Evolutionary conservation across 1,284 basidiomycete species (phyloP).

Genomic region (Leucoagaricus sp.): DNA sequence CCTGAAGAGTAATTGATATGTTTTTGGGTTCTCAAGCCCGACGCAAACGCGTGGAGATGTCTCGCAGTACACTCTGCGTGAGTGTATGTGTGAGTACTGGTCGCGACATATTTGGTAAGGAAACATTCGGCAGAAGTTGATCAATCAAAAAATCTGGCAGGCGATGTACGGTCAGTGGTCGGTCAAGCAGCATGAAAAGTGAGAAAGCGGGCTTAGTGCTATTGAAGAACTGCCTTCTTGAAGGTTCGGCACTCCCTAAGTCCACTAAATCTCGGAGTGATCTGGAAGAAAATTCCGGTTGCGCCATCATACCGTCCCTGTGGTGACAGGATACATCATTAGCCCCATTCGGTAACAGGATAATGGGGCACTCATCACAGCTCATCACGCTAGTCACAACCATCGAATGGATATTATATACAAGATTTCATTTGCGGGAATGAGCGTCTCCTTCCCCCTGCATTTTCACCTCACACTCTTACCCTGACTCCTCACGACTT

Average conservation of each 20-base stretch:
- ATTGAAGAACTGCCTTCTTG: neutral
- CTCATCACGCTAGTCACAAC: conserved; percentile 7
- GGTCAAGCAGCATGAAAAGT: neutral
- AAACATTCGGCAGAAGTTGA: no score
- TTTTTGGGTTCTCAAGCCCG: neutral
- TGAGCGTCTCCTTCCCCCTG: neutral
- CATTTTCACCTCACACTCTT: neutral
- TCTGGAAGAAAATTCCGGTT: neutral
- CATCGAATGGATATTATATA: conserved; percentile 5
- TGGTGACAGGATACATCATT: neutral
- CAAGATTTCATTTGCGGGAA: conserved; percentile 7
- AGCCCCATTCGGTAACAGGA: conserved; percentile 10
- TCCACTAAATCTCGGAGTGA: neutral
- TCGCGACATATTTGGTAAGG: no score
- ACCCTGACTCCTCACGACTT: neutral
- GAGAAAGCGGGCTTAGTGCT: neutral
- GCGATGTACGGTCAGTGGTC: no score
- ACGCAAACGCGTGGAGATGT: neutral
- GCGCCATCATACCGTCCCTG: conserved; percentile 2
- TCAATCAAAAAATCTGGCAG: no score
- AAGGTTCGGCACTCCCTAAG: neutral
- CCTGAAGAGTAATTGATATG: conserved; percentile 3
- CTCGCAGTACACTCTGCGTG: no score
- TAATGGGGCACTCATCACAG: no score
- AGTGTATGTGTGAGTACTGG: no score